phyloP scores from a whole-genome alignment of 2,329 filamentous ascomycete genomes.

The Xylaria sp. region DNA sequence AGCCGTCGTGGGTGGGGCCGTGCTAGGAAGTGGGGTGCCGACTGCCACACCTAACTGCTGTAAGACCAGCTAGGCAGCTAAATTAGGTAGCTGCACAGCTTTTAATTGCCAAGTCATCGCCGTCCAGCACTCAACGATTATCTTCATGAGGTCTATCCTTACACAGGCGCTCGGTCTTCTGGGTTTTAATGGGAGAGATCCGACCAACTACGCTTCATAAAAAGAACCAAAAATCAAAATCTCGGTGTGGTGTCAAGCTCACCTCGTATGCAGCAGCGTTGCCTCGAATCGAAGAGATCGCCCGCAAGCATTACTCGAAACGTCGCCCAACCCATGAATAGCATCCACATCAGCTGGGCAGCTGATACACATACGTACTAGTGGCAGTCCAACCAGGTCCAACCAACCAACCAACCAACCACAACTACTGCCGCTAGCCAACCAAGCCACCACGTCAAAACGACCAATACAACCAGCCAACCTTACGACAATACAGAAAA shows the following conservation, averaged over 20 bases:
- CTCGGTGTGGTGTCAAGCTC: constrained; percentile 4
- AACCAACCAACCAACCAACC: neutral
- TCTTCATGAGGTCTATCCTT: neutral
- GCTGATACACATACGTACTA: constrained; percentile 22
- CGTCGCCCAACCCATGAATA: constrained; percentile 19
- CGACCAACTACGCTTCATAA: neutral
- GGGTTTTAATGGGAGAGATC: neutral
- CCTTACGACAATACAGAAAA: constrained; percentile 9
- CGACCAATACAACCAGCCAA: neutral
- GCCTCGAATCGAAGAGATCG: constrained; percentile 23
- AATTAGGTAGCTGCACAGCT: constrained; percentile 18
- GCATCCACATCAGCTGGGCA: constrained; percentile 28
- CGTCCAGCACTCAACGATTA: neutral
- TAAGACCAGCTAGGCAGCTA: constrained; percentile 22
- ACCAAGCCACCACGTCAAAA: constrained; percentile 14
- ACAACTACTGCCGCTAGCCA: neutral
- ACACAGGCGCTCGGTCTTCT: neutral
- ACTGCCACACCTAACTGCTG: neutral
- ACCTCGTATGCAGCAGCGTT: constrained; percentile 8
- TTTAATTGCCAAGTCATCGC: neutral
- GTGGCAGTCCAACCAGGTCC: neutral
- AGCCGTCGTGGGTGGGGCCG: constrained; percentile 18
- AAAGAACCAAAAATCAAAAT: neutral
- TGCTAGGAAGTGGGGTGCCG: neutral
- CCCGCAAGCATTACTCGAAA: constrained; percentile 29